A percentile compares a stretch with the other conserved stretches of the same genome.
Evolutionary conservation across 2,329 filamentous ascomycete genomes (phyloP).

Genomic region (Podosphaera xanthii): DNA sequence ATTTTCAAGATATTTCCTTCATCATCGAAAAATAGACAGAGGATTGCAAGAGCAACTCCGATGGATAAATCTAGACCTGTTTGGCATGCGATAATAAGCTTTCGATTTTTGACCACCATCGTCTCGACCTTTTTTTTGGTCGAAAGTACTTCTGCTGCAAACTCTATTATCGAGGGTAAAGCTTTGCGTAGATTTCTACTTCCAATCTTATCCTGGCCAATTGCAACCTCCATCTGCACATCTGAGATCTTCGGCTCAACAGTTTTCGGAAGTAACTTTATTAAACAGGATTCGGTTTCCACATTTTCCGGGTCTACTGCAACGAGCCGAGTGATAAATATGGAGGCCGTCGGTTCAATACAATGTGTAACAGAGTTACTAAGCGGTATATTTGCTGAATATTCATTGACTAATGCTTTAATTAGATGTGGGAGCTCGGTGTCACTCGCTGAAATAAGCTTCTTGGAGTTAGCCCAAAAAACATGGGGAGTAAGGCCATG

Average conservation of each 20-base stretch:
- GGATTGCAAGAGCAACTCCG: conserved; percentile 50
- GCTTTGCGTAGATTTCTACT: conserved; percentile 61
- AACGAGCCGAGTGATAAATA: conserved; percentile 11
- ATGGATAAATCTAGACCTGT: conserved; percentile 63
- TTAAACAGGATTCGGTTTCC: conserved; percentile 5
- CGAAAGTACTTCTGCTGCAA: conserved; percentile 8
- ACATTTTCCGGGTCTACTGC: conserved; percentile 3
- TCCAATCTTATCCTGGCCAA: conserved; percentile 52
- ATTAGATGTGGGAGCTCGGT: conserved; percentile 35
- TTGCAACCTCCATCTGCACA: conserved; percentile 29
- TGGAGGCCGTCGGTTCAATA: conserved; percentile 11
- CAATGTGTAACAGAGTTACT: conserved; percentile 2
- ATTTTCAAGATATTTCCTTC: conserved; percentile 23
- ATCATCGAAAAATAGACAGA: conserved; percentile 51
- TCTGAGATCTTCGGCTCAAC: conserved; percentile 19
- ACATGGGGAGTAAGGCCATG: conserved; percentile 50
- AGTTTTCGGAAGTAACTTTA: conserved; percentile 22
- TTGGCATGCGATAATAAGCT: conserved; percentile 43
- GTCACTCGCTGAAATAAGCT: conserved; percentile 41
- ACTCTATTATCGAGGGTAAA: conserved; percentile 23
- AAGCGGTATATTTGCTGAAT: neutral
- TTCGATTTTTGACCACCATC: neutral
- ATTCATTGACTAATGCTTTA: conserved; percentile 19
- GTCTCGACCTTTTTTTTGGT: neutral
- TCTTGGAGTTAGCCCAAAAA: conserved; percentile 52